These are phyloP conservation scores for Cordyceps cateniannulata DNA, from an alignment of 2,329 filamentous ascomycete genomes.

Conservation along the genomic window DNA sequence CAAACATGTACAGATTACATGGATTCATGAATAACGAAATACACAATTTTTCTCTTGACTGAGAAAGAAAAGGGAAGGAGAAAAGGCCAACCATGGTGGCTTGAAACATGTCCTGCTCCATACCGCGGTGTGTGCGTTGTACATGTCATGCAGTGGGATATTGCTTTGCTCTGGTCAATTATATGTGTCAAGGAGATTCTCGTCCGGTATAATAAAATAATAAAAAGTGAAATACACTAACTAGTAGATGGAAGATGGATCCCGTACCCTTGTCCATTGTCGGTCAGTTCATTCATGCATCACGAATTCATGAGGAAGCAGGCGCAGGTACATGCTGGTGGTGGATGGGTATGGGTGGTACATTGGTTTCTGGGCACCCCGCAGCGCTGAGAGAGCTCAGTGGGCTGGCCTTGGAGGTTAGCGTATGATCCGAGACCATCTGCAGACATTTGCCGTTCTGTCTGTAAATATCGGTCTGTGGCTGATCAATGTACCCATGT, in stretches of 20 bases:
- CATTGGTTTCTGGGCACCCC: no score
- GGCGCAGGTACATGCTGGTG: no score
- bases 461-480: no score
- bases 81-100: not conserved
- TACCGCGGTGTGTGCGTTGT: not conserved
- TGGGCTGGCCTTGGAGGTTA: not conserved
- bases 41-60: no score
- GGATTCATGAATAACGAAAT: not conserved
- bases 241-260: not conserved
- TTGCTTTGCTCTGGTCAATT: not conserved
- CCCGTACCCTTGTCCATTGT: not conserved
- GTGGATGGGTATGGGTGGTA: no score
- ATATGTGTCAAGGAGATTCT: not conserved
- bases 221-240: not conserved
- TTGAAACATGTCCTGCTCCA: slow-evolving; percentile 8
- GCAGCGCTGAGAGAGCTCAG: no score
- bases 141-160: not conserved
- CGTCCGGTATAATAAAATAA: not conserved
- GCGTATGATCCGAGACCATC: not conserved
- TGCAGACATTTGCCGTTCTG: not conserved
- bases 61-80: not conserved
- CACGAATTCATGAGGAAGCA: not conserved
- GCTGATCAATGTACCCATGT: no score
- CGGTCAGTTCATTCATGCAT: not conserved
- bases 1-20: not conserved